These are phyloP conservation scores for Suillus placidus DNA, from an alignment of 768 basidiomycete species.

Conservation along the genomic window DNA sequence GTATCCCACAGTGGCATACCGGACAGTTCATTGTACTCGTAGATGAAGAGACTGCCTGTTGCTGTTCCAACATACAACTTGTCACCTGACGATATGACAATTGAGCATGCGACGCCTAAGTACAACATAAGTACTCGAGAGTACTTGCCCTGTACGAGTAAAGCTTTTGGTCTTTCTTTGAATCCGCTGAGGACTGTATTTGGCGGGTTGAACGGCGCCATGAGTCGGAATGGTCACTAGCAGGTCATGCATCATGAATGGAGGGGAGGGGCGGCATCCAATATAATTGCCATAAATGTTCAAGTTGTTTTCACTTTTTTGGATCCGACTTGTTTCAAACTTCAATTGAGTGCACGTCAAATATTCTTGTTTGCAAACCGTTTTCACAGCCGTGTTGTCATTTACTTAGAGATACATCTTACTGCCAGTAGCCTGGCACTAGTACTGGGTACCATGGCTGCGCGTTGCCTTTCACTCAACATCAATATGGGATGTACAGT, in stretches of 20 bases:
- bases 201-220: slow-evolving; percentile 37
- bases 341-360: no score
- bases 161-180: slow-evolving; percentile 40
- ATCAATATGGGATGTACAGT: not conserved
- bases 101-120: slow-evolving; percentile 6
- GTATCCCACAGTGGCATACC: slow-evolving; percentile 34
- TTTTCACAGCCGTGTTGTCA: not conserved
- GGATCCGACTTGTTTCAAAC: no score
- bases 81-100: slow-evolving; percentile 41
- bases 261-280: not conserved
- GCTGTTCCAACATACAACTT: slow-evolving; percentile 66
- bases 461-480: not conserved
- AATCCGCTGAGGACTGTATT: slow-evolving; percentile 31
- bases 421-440: not conserved
- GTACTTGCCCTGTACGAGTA: slow-evolving; percentile 32
- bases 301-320: no score
- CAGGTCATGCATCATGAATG: not conserved
- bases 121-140: slow-evolving; percentile 12
- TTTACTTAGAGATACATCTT: not conserved
- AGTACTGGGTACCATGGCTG: not conserved
- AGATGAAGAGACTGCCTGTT: slow-evolving; percentile 54
- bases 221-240: slow-evolving; percentile 11
- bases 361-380: not conserved
- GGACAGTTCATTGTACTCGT: no score
- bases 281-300: not conserved